Conservation (phyloP, 805 yeast genomes). For the Zygosaccharomyces kombuchaensis region DNA sequence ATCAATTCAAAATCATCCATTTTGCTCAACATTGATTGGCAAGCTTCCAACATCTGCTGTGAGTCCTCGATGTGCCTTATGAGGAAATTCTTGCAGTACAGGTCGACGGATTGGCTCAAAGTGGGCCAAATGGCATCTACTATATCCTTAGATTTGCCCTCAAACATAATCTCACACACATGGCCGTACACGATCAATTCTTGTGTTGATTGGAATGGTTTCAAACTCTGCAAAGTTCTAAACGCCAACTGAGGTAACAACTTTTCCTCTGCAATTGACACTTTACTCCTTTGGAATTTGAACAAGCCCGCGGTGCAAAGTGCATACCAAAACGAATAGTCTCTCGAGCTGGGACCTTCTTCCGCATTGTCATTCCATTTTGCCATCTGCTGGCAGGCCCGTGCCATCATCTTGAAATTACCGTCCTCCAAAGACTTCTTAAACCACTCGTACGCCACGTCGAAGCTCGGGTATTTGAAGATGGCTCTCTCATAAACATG, state of each 20-base stretch:
- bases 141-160: conserved; percentile 36
- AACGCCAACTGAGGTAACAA: conserved; percentile 59
- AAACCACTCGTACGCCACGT: conserved; percentile 54
- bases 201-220: conserved; percentile 55
- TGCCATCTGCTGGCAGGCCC: conserved; percentile 42
- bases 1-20: conserved; percentile 63
- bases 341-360: conserved; percentile 25
- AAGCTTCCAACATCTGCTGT: conserved; percentile 38
- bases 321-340: conserved; percentile 52
- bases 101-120: conserved; percentile 40
- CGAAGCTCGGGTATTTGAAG: conserved; percentile 50
- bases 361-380: conserved; percentile 35
- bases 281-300: conserved; percentile 37
- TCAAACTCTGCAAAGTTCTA: conserved; percentile 48
- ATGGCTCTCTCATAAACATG: conserved; percentile 55
- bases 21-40: conserved; percentile 41
- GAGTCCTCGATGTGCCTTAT: conserved; percentile 45
- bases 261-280: conserved; percentile 42
- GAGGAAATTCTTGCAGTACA: conserved; percentile 58
- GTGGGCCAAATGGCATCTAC: conserved; percentile 34
- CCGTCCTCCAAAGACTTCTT: conserved; percentile 43
- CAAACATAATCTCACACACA: conserved; percentile 39
- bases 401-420: conserved; percentile 51
- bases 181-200: conserved; percentile 59
- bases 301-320: conserved; percentile 41